Conservation (phyloP, 192 early-diverging fungal genomes). For the Mortierella hygrophila region DNA sequence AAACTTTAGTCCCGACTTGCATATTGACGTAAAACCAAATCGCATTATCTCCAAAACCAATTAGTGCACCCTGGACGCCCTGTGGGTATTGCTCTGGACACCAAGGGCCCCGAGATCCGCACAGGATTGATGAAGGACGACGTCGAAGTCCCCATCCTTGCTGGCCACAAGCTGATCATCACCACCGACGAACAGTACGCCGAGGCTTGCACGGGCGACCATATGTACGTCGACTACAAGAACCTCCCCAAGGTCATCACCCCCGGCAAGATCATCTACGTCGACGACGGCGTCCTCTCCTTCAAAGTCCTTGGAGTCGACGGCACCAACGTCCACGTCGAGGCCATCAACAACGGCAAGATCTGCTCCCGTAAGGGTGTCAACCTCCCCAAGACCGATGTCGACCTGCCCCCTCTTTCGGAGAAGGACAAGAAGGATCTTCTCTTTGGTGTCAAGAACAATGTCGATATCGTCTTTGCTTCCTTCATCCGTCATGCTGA, state of each 20-base stretch:
- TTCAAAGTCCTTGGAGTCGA: slow-evolving; percentile 88
- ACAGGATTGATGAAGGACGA: slow-evolving; percentile 85
- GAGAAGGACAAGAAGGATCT: slow-evolving; percentile 95
- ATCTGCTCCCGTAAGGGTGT: slow-evolving; percentile 96
- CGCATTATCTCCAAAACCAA: neutral
- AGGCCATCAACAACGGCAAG: slow-evolving; percentile 86
- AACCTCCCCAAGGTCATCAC: slow-evolving; percentile 83
- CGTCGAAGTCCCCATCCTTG: slow-evolving; percentile 76
- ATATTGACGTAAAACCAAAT: neutral
- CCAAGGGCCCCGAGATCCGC: slow-evolving; percentile 91
- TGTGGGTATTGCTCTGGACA: slow-evolving; percentile 85
- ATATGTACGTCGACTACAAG: slow-evolving; percentile 86
- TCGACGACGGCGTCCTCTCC: slow-evolving; percentile 97
- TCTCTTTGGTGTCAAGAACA: slow-evolving; percentile 92
- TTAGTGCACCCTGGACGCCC: slow-evolving; percentile 65
- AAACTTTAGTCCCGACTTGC: slow-evolving; percentile 1
- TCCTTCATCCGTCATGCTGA: slow-evolving; percentile 95
- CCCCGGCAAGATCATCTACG: slow-evolving; percentile 81
- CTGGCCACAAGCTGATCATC: slow-evolving; percentile 86
- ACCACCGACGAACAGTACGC: slow-evolving; percentile 74
- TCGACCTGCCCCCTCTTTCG: slow-evolving; percentile 96
- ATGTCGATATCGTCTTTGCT: slow-evolving; percentile 95
- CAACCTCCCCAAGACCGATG: slow-evolving; percentile 91
- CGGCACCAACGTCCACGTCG: slow-evolving; percentile 73
- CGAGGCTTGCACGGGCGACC: slow-evolving; percentile 70